A percentile compares a stretch with the other conserved stretches of the same genome.
phyloP scores from a whole-genome alignment of 2,329 filamentous ascomycete species.

The Penicillium sp. region DNA sequence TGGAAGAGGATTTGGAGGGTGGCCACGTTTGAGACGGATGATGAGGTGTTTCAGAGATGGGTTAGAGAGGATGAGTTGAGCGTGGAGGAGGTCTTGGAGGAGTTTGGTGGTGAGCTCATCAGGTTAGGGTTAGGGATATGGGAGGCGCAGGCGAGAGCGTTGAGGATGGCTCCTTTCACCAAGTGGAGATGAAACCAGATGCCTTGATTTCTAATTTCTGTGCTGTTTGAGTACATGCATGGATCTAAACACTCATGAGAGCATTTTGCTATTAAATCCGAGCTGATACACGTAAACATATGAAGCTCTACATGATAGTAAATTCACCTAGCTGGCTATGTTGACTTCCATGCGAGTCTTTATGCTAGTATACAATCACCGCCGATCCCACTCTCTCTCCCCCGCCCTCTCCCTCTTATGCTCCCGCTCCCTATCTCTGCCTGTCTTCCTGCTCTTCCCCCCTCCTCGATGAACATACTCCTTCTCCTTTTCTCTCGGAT shows the following conservation, averaged over 20 bases:
- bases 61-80: background rate
- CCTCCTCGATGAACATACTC: slow-evolving; percentile 58
- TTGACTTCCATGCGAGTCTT: background rate
- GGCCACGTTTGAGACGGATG: background rate
- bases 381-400: slow-evolving; percentile 34
- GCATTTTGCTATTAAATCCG: too few relatives aligned
- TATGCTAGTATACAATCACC: slow-evolving; percentile 4
- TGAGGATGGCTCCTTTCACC: background rate
- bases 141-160: background rate
- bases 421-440: slow-evolving; percentile 36
- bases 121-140: background rate
- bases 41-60: background rate
- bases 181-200: too few relatives aligned
- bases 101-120: background rate
- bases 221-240: too few relatives aligned
- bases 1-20: background rate
- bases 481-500: slow-evolving; percentile 77
- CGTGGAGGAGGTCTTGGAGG: background rate
- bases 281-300: too few relatives aligned
- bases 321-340: too few relatives aligned
- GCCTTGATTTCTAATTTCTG: too few relatives aligned
- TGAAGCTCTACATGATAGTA: too few relatives aligned
- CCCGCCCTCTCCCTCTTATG: slow-evolving; percentile 30
- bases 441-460: slow-evolving; percentile 56
- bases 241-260: too few relatives aligned